Evolutionary conservation across 352 stramenopile species (phyloP), one percentile per base, ranked within the genome.

Genomic region (Globisporangium camurandrum): DNA sequence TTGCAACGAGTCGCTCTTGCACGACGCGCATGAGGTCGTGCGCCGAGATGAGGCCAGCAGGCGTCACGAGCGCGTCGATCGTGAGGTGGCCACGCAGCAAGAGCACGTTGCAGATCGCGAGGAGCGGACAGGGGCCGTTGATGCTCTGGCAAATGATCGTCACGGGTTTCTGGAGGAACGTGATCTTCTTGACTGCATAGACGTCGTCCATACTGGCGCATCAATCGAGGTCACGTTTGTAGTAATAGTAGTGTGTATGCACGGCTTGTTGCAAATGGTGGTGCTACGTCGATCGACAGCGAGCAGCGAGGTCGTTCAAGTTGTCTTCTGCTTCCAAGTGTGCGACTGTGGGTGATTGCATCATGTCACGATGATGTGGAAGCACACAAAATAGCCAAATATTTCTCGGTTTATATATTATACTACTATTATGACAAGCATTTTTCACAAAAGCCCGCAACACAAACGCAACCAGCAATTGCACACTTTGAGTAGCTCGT

Each of bases 121-220:
- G 69, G 19, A 99, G 77, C 33, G 97, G 96, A 65, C 97, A 99
- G 33, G 97, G 97, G 3, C 97, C 97, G 71, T 98, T 98, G 63
- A 96, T 75, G 70, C 98, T 99, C 72, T 99, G 97, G 49, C 96
- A 95, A 16, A 99, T 73, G 57, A 98, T 97, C 10, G 57, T 51
- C 51, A 96, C 71, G 24, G 60, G 46, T 26, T 87, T 87, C 9
- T 82, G 72, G 36, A 96, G 74, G 64, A 96, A 96, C 24, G 67
- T 40, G 24, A 64, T 68, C 47, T 69, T 56, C 65, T 96, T 96
- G 30, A 96, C 61, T 37, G 83, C 75, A 63, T 87, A 95, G 36
- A 69, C 61, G 59, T 83, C 71, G 49, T 84, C 71, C 67, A 78
- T 78, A 17, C 6, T 46, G 24, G 4, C 30, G 39, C 10, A n/a